These are phyloP conservation scores for Adansonia rubrostipa DNA, from an alignment of 441 rosid species.

Conservation along the genomic window DNA sequence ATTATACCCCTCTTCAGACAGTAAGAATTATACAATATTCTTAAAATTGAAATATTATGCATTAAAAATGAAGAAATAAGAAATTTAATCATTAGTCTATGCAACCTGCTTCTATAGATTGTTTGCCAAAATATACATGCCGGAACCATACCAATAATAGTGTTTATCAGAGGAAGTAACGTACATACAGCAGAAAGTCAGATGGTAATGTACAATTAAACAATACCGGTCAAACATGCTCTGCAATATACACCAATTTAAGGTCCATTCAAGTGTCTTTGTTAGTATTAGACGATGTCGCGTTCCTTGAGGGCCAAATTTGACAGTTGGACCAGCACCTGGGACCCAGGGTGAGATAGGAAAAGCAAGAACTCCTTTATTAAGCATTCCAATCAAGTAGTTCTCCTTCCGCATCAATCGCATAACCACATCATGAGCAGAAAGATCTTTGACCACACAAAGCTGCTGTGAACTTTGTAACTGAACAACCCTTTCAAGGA, in stretches of 20 bases:
- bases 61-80: neutral
- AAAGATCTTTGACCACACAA: constrained; percentile 95
- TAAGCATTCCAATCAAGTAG: constrained; percentile 96
- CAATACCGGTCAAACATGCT: constrained; percentile 97
- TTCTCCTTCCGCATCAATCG: constrained; percentile 98
- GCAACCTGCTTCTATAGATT: neutral
- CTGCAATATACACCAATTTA: constrained; percentile 98
- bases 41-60: neutral
- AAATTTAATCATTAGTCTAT: neutral
- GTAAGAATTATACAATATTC: neutral
- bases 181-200: neutral
- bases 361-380: constrained; percentile 93
- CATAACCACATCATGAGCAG: constrained; percentile 91
- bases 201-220: constrained; percentile 7
- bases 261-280: constrained; percentile 96
- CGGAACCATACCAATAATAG: neutral
- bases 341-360: constrained; percentile 88
- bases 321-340: constrained; percentile 84
- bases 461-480: constrained; percentile 79
- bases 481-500: constrained; percentile 88
- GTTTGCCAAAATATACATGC: neutral
- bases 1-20: neutral
- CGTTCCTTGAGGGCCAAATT: constrained; percentile 53
- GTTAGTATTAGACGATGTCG: constrained; percentile 69
- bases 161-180: neutral